Percentiles rank a stretch among this genome's conserved stretches.
phyloP scores from a whole-genome alignment of 768 basidiomycete species.

The Galerina sulciceps region DNA sequence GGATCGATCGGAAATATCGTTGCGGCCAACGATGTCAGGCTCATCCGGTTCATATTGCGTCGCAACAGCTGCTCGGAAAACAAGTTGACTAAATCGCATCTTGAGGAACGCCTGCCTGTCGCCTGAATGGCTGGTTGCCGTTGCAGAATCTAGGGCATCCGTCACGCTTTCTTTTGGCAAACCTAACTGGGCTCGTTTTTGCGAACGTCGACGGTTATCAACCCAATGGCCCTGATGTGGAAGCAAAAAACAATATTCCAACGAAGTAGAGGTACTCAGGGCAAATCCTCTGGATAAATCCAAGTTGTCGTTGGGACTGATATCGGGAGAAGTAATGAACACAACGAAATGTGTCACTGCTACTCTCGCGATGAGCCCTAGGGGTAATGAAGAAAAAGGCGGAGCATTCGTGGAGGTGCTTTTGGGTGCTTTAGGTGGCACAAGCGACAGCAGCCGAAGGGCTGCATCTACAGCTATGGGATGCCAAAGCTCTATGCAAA shows the following conservation, averaged over 20 bases:
- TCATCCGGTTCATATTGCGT: slow-evolving; percentile 73
- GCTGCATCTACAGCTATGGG: slow-evolving; percentile 33
- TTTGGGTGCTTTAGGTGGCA: slow-evolving; percentile 27
- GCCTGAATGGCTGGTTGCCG: slow-evolving; percentile 32
- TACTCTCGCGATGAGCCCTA: slow-evolving; percentile 58
- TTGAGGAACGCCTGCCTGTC: slow-evolving; percentile 46
- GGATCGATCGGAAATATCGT: slow-evolving; percentile 45
- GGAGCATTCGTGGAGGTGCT: slow-evolving; percentile 9
- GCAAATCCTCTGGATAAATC: slow-evolving; percentile 74
- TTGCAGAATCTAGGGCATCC: slow-evolving; percentile 48
- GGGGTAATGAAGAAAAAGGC: slow-evolving; percentile 47
- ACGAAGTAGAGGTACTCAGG: slow-evolving; percentile 53
- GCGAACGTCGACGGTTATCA: slow-evolving; percentile 38
- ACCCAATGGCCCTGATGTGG: slow-evolving; percentile 41
- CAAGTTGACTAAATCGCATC: slow-evolving; percentile 49
- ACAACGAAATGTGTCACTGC: slow-evolving; percentile 66
- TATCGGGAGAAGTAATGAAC: slow-evolving; percentile 78
- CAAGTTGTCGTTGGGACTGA: slow-evolving; percentile 71
- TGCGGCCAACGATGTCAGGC: slow-evolving; percentile 58
- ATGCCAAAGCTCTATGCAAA: slow-evolving; percentile 37
- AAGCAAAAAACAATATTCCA: slow-evolving; percentile 60
- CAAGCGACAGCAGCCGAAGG: slow-evolving; percentile 48
- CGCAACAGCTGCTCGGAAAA: slow-evolving; percentile 65
- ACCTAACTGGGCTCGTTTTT: slow-evolving; percentile 55
- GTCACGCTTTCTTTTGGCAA: slow-evolving; percentile 55